Evolutionary conservation across 164 flowering plant genomes (phyloP).

Genomic region (Vitis amurensis): DNA sequence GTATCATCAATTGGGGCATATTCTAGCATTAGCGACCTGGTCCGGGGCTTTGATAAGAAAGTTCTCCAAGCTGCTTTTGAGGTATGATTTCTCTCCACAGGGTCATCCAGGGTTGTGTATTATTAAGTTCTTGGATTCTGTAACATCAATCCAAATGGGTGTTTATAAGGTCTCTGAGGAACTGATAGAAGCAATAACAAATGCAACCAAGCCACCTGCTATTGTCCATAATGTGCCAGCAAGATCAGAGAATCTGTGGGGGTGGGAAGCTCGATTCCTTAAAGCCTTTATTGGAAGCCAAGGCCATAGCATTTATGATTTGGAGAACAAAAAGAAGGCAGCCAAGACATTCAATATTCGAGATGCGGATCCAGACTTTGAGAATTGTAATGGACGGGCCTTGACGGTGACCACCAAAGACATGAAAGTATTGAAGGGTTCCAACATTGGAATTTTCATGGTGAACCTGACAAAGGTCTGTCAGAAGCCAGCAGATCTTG

Average conservation of each 20-base stretch:
- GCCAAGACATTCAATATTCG: conserved; percentile 49
- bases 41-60: conserved; percentile 63
- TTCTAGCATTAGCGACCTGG: conserved; percentile 54
- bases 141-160: neutral
- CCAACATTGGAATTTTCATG: conserved; percentile 62
- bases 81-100: conserved; percentile 32
- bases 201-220: conserved; percentile 35
- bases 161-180: conserved; percentile 54
- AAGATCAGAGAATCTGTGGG: conserved; percentile 14
- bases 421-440: conserved; percentile 34
- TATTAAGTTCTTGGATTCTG: no score
- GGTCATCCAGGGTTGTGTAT: neutral
- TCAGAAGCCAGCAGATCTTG: conserved; percentile 3
- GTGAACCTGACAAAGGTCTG: conserved; percentile 77
- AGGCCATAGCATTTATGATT: neutral
- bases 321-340: conserved; percentile 40
- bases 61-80: conserved; percentile 64
- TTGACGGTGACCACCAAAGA: conserved; percentile 41
- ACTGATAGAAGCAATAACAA: conserved; percentile 45
- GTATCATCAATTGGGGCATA: conserved; percentile 49
- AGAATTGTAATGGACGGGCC: conserved; percentile 84
- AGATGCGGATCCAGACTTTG: conserved; percentile 48
- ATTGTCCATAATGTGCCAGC: conserved; percentile 46
- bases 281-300: conserved; percentile 28
- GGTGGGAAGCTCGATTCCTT: conserved; percentile 34